Evolutionary conservation across 2,329 filamentous ascomycete species (phyloP).

Genomic region (Hypoxylon rubiginosum): DNA sequence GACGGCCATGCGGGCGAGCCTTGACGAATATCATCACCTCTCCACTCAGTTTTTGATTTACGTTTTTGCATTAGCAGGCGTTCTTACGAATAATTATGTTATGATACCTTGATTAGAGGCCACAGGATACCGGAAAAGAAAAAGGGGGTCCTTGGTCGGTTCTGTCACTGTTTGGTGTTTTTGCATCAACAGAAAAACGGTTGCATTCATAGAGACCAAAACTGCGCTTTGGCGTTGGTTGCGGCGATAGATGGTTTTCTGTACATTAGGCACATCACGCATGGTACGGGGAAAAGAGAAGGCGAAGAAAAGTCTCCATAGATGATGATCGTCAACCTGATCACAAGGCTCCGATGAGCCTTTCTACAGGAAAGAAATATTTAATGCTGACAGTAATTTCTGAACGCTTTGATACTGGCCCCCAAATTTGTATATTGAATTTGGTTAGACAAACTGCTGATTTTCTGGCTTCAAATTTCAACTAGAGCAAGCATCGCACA

Average conservation of each 20-base stretch:
- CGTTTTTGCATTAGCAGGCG: slow-evolving; percentile 51
- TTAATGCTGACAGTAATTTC: slow-evolving; percentile 2
- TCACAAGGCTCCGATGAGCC: background rate
- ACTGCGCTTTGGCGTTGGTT: background rate
- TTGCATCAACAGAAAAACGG: slow-evolving; percentile 27
- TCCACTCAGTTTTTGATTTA: slow-evolving; percentile 40
- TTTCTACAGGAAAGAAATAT: background rate
- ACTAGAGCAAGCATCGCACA: slow-evolving; percentile 35
- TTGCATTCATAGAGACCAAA: slow-evolving; percentile 22
- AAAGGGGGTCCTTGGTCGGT: slow-evolving; percentile 26
- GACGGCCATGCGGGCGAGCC: slow-evolving; percentile 29
- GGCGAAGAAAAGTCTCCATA: slow-evolving; percentile 15
- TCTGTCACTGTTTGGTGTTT: slow-evolving; percentile 7
- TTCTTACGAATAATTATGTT: slow-evolving; percentile 33
- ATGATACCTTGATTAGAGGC: slow-evolving; percentile 49
- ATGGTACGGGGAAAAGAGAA: slow-evolving; percentile 14
- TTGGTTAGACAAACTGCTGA: background rate
- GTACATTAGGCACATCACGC: slow-evolving; percentile 13
- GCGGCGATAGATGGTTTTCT: background rate
- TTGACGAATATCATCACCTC: slow-evolving; percentile 35
- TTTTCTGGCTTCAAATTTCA: slow-evolving; percentile 11
- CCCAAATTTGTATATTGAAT: background rate
- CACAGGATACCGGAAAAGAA: slow-evolving; percentile 27
- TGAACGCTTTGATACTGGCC: slow-evolving; percentile 2
- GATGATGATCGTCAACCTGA: background rate